Conservation (phyloP, 495 filamentous ascomycete genomes). For the Aspergillus leporis region DNA sequence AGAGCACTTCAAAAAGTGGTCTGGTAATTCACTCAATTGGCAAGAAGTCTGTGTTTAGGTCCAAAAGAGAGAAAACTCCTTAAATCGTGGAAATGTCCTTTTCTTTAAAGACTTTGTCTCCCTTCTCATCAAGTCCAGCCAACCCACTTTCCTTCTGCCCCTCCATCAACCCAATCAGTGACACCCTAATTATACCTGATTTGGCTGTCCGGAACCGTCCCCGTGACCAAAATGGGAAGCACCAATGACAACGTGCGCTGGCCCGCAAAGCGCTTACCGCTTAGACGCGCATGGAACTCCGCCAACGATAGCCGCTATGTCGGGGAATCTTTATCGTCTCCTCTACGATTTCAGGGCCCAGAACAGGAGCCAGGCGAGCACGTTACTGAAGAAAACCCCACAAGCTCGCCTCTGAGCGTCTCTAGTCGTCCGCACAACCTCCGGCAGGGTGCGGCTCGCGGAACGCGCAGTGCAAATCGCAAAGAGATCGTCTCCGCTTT, state of each 20-base stretch:
- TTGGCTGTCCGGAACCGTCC: constrained; percentile 17
- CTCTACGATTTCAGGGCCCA: background rate
- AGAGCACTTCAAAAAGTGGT: constrained; percentile 1
- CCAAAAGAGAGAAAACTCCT: background rate
- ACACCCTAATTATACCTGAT: constrained; percentile 7
- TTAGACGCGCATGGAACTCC: constrained; percentile 2
- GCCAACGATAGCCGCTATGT: constrained; percentile 15
- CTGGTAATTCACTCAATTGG: constrained; percentile 1
- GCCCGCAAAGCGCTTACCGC: constrained; percentile 21
- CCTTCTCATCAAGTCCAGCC: background rate
- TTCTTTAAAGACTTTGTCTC: background rate
- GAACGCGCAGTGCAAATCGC: constrained; percentile 23
- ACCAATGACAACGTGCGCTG: constrained; percentile 20
- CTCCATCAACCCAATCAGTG: background rate
- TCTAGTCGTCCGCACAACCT: constrained; percentile 18
- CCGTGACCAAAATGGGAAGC: constrained; percentile 20
- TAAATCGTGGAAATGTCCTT: background rate
- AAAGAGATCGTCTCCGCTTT: constrained; percentile 23
- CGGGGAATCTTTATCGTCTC: constrained; percentile 4
- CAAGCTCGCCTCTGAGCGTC: constrained; percentile 8
- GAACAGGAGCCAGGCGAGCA: background rate
- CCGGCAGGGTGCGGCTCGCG: constrained; percentile 26
- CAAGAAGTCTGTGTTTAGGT: background rate
- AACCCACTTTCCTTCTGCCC: constrained; percentile 2
- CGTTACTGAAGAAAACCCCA: background rate